Base-by-base conservation (phyloP, 2,329 filamentous ascomycete genomes). In the Alternaria gaisen region DNA sequence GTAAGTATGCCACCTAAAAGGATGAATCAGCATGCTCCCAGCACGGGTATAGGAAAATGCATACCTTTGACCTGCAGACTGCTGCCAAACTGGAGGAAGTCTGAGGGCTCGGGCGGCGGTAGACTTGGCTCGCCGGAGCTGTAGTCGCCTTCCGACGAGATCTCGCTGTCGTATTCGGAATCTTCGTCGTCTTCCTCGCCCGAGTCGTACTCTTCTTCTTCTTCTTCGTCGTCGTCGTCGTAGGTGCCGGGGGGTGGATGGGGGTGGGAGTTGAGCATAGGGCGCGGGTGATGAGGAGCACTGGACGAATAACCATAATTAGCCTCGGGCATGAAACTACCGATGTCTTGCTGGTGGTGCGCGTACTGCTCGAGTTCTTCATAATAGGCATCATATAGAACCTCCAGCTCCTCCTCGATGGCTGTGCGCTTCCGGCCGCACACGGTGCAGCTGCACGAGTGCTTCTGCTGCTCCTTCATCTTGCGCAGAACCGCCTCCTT, bases 391-490 rank as follows among this genome's bases (percentile, higher is more conserved):
- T 99, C 95, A 80, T 99, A 99, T 12, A 99, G 86, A 18, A 97
- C 94, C 77, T 99, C 95, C 12, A 99, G 85, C 80, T 99, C 95
- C 81, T 99, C 95, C 80, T 99, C 95, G 70, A 99, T 99, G 40
- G 95, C 95, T 12, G 91, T 97, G 55, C 95, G 89, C 83, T 99
- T 99, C 68, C 95, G 88, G 54, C 95, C 95, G 79, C 95, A 99
- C 41, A 99, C 94, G 5, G 93, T 96, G 80, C 95, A 99, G 78
- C 94, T 97, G 83, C 95, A 99, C 3, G 94, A 98, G 79, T 98
- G 94, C 80, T 98, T 98, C 80, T 99, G 95, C 80, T 99, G 95
- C 80, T 99, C 95, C 84, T 99, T 99, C 95, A 99, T 99, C 84
- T 99, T 99, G 76, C 92, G 93, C 58, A 99, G 83, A 0, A 99